Evolutionary conservation across 225 moss, liverwort and hornwort species (phyloP), one percentile per base, ranked within the genome.

Genomic region (Takakia lepidozioides): DNA sequence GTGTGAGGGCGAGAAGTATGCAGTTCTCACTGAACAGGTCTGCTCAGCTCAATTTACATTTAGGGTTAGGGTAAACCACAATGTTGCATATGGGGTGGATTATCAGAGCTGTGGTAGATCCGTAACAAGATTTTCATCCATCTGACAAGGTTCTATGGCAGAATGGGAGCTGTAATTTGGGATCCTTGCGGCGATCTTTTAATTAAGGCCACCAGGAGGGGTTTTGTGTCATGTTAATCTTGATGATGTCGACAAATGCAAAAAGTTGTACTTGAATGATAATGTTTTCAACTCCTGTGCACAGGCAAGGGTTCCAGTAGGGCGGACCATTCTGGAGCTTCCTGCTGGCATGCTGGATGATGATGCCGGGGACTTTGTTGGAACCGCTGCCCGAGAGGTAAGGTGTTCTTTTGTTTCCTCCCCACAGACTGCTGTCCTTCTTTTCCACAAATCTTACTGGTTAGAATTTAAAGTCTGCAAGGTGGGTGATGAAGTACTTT

Each of bases 261-360:
- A 32, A 7, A 7, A 32, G 8, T 11, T 32, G 1, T 32, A 6
- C 11, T 32, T 11, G 8, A 0, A 11, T 32, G 11, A 7, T 32
- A 11, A 32, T 32, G 11, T 32, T 32, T 32, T 32, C 8, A 32
- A 6, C 43, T 43, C 3, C 8, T 49, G n/a, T 53, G 54, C 58
- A 53, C 53, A 93, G 88, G 91, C 87, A 57, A 73, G 98, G 51
- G 87, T 91, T 24, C 91, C 98, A 14, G 98, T 87, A 10, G 98
- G 98, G 26, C 81, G 72, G 62, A 77, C 75, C 22, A 70, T 91
- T 16, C 46, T 91, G 73, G 98, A 91, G 67, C 67, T 98, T 38
- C 98, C 98, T 25, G 98, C 98, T 44, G 98, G 98, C 54, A 98
- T 98, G 98, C 64, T 98, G 19, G 83, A 91, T 56, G 73, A 69